These are phyloP conservation scores for Aspergillus quadricinctus DNA, from an alignment of 2,329 filamentous ascomycete genomes.

Conservation along the genomic window DNA sequence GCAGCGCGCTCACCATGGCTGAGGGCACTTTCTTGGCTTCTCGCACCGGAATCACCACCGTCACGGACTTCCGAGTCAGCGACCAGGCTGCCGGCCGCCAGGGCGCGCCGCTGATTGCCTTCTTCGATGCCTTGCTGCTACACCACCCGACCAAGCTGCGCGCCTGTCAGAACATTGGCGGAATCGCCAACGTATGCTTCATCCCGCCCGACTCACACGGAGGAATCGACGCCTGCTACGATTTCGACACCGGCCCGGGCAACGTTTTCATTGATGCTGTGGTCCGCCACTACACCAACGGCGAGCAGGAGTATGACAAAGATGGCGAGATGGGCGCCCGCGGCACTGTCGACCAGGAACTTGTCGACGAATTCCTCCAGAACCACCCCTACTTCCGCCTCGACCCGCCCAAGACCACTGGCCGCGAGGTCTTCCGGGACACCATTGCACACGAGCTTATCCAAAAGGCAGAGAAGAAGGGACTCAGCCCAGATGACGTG, in stretches of 20 bases:
- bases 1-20: conserved; percentile 53
- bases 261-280: conserved; percentile 55
- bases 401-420: conserved; percentile 54
- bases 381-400: conserved; percentile 48
- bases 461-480: not conserved
- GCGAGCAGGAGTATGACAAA: conserved; percentile 48
- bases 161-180: conserved; percentile 59
- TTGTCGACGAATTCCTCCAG: conserved; percentile 51
- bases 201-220: conserved; percentile 46
- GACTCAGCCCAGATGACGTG: not conserved
- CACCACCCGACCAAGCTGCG: conserved; percentile 55
- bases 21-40: conserved; percentile 54
- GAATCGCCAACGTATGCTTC: conserved; percentile 59
- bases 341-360: conserved; percentile 48
- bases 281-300: conserved; percentile 52
- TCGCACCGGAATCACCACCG: conserved; percentile 54
- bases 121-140: conserved; percentile 55
- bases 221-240: conserved; percentile 40
- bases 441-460: not conserved
- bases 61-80: conserved; percentile 56
- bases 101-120: conserved; percentile 53
- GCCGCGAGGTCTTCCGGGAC: conserved; percentile 51
- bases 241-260: conserved; percentile 55
- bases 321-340: conserved; percentile 49
- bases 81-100: conserved; percentile 55